phyloP scores from a whole-genome alignment of 768 basidiomycete species.

The Cyclocybe aegerita region DNA sequence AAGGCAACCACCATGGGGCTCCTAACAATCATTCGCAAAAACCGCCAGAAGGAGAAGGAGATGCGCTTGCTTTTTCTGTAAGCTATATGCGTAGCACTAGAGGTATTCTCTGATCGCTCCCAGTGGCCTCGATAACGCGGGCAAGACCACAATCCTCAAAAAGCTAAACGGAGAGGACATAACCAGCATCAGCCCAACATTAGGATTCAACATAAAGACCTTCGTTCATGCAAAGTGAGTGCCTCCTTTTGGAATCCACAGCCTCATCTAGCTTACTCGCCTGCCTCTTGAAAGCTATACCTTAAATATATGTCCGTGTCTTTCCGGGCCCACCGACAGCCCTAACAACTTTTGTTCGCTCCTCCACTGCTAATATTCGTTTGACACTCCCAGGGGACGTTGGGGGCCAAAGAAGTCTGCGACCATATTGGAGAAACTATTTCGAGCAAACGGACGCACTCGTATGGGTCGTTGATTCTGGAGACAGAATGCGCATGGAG shows the following conservation, averaged over 20 bases:
- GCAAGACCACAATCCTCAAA: conserved; percentile 98
- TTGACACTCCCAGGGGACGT: conserved; percentile 79
- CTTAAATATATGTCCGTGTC: conserved; percentile 71
- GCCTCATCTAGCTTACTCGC: conserved; percentile 13
- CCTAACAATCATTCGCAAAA: conserved; percentile 96
- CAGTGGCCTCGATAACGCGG: conserved; percentile 97
- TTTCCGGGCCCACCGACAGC: conserved; percentile 2
- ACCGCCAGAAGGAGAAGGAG: conserved; percentile 91
- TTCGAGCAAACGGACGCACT: conserved; percentile 98
- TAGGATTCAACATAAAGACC: conserved; percentile 99
- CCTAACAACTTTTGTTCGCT: conserved; percentile 9
- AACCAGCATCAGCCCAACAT: conserved; percentile 81
- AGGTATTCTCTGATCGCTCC: conserved; percentile 11
- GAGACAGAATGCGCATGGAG: conserved; percentile 84
- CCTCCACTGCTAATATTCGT: conserved; percentile 19
- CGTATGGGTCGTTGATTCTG: conserved; percentile 98
- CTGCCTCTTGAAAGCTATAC: conserved; percentile 52
- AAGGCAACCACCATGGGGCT: conserved; percentile 66
- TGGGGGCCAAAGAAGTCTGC: conserved; percentile 91
- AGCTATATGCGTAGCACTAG: conserved; percentile 15
- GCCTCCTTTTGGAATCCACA: conserved; percentile 27
- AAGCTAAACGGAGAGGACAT: conserved; percentile 94
- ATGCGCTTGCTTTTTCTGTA: conserved; percentile 96
- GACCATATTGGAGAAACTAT: conserved; percentile 99
- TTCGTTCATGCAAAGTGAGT: conserved; percentile 85